Percentiles rank a stretch among this genome's conserved stretches.
phyloP scores from a whole-genome alignment of 257 asterid species.

The Ilex asprella region DNA sequence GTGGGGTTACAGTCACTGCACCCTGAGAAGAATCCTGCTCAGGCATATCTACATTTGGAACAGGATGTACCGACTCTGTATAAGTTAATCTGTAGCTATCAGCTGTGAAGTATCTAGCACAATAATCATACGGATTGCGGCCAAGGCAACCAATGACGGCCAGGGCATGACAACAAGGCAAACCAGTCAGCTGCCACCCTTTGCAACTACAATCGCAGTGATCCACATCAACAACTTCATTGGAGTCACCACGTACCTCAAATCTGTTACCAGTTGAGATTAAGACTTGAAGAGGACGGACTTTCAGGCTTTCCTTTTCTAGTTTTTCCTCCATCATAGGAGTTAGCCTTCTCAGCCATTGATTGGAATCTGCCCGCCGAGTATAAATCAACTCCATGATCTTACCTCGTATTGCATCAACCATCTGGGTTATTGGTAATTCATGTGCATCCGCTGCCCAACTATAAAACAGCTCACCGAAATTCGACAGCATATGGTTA shows the following conservation, averaged over 20 bases:
- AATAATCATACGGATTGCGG: conserved; percentile 57
- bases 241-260: conserved; percentile 71
- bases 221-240: conserved; percentile 64
- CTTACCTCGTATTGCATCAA: conserved; percentile 64
- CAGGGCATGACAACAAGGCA: conserved; percentile 88
- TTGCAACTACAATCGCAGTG: conserved; percentile 62
- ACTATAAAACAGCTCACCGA: conserved; percentile 74
- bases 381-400: conserved; percentile 60
- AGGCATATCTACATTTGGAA: conserved; percentile 41
- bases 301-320: conserved; percentile 56
- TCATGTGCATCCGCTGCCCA: conserved; percentile 92
- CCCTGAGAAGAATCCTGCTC: conserved; percentile 33
- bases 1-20: conserved; percentile 67
- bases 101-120: conserved; percentile 65
- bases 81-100: conserved; percentile 63
- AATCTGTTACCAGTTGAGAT: conserved; percentile 39
- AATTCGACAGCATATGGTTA: conserved; percentile 68
- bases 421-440: conserved; percentile 94
- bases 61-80: conserved; percentile 60
- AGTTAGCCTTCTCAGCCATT: conserved; percentile 70
- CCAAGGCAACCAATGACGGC: conserved; percentile 47
- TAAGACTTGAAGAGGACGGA: conserved; percentile 38
- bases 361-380: conserved; percentile 47
- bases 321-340: conserved; percentile 78
- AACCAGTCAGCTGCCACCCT: conserved; percentile 71